Evolutionary conservation across 2,329 filamentous ascomycete species (phyloP).

Genomic region (Tolypocladium cylindrosporum): DNA sequence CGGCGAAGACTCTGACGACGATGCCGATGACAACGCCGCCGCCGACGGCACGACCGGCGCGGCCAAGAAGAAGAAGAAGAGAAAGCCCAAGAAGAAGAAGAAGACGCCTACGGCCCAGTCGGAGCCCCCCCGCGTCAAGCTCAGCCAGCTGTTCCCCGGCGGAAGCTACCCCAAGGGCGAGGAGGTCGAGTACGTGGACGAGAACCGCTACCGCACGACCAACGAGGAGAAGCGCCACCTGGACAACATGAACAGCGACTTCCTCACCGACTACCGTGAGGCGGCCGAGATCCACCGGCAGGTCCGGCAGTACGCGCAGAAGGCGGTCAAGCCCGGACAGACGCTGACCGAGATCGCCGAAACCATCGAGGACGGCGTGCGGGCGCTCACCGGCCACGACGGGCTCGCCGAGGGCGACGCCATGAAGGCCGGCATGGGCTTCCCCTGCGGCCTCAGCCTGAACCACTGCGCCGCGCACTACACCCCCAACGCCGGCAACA

Average conservation of each 20-base stretch:
- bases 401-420: conserved; percentile 72
- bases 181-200: conserved; percentile 66
- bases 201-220: conserved; percentile 70
- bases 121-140: conserved; percentile 59
- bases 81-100: conserved; percentile 80
- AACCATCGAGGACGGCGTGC: conserved; percentile 76
- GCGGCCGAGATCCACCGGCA: conserved; percentile 85
- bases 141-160: conserved; percentile 65
- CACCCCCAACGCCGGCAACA: conserved; percentile 79
- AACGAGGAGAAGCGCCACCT: conserved; percentile 75
- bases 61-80: conserved; percentile 50
- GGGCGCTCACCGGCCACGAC: conserved; percentile 64
- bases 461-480: conserved; percentile 84
- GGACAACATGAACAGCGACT: conserved; percentile 72
- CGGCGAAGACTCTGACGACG: conserved; percentile 31
- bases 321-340: conserved; percentile 72
- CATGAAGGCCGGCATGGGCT: conserved; percentile 72
- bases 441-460: conserved; percentile 74
- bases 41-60: conserved; percentile 27
- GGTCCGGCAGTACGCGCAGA: conserved; percentile 74
- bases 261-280: conserved; percentile 70
- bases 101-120: conserved; percentile 66
- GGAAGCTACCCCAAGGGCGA: conserved; percentile 66
- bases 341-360: conserved; percentile 73
- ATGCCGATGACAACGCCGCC: conserved; percentile 30